Evolutionary conservation across 768 basidiomycete genomes (phyloP), one percentile per base, ranked within the genome.

Genomic region (Kwoniella sp.): DNA sequence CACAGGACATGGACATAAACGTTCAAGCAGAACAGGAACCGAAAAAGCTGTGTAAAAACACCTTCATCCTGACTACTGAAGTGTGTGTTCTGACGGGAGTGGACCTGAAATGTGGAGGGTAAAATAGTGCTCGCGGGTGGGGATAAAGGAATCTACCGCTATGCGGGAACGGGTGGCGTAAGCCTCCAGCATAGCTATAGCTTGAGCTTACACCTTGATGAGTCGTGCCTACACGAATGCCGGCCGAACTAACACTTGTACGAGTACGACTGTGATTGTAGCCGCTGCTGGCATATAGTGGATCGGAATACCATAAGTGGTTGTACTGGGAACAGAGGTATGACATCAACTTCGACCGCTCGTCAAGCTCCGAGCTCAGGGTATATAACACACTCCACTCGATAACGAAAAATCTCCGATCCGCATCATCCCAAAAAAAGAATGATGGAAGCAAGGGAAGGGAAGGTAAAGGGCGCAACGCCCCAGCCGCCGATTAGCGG

Each of bases 401-500:
- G 41, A 45, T 45, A 45, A 45, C 41, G 41, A 45, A 45, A n/a
- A 45, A 11, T 45, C 41, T 45, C 41, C 41, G 41, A 45, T 45
- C 41, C 9, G 11, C 41, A 37, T 37, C 34, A 37, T 5, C 7
- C 7, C 34, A 13, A 13, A 37, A 13, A 37, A 37, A 45, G 20
- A 17, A 17, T 3, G 20, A 45, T n/a, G n/a, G n/a, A n/a, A n/a
- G n/a, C n/a, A 20, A 45, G 15, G 20, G 8, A 45, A 20, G 20
- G 17, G 20, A 17, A 45, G 20, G 41, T 17, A 45, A 11, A 17
- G 41, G 41, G 5, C 8, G 41, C 41, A 45, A 11, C 34, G 13
- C 34, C 34, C 41, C 41, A 45, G 41, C 9, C 41, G 34, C 34
- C 13, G 5, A 37, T 5, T 13, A 13, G 34, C 34, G 34, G 34